Percentiles rank a stretch among this genome's conserved stretches.
These are phyloP conservation scores for Colletotrichum sp. DNA, from an alignment of 2,329 filamentous ascomycete species.

Conservation along the genomic window DNA sequence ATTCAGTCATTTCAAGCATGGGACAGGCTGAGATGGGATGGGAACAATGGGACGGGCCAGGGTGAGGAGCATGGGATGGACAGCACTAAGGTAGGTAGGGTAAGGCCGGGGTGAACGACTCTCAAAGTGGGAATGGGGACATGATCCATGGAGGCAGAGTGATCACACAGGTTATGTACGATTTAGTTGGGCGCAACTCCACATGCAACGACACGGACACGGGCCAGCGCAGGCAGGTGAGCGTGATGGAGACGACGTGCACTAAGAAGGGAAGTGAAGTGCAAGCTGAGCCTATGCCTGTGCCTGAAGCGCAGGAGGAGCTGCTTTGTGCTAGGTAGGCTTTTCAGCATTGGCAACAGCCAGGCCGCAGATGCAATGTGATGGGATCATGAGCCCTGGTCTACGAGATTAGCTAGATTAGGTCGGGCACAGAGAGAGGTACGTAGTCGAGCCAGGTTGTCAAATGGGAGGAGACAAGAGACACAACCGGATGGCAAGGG, in stretches of 20 bases:
- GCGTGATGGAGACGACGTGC: not conserved
- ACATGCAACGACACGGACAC: not conserved
- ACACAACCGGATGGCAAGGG: not conserved
- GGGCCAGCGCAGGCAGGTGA: constrained; percentile 2
- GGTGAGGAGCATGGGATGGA: constrained; percentile 5
- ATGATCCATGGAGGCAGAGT: not conserved
- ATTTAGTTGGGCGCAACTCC: not conserved
- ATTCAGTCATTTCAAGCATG: constrained; percentile 11
- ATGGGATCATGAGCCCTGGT: constrained; percentile 10
- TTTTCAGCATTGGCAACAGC: not conserved
- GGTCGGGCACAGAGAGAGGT: not conserved
- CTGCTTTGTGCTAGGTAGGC: not conserved
- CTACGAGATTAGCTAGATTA: constrained; percentile 4
- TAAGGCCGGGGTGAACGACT: not conserved
- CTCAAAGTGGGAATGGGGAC: not conserved
- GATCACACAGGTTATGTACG: constrained; percentile 34
- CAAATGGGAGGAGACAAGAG: not conserved
- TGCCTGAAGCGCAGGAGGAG: not conserved
- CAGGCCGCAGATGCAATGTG: constrained; percentile 3
- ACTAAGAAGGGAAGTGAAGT: not conserved
- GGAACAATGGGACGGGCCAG: constrained; percentile 1
- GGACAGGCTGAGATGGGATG: constrained; percentile 20
- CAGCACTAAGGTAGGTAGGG: constrained; percentile 1
- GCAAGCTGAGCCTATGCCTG: not conserved
- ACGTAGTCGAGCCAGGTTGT: not conserved